Conservation (phyloP, 805 yeast species). For the Komagataella pseudopastoris region DNA sequence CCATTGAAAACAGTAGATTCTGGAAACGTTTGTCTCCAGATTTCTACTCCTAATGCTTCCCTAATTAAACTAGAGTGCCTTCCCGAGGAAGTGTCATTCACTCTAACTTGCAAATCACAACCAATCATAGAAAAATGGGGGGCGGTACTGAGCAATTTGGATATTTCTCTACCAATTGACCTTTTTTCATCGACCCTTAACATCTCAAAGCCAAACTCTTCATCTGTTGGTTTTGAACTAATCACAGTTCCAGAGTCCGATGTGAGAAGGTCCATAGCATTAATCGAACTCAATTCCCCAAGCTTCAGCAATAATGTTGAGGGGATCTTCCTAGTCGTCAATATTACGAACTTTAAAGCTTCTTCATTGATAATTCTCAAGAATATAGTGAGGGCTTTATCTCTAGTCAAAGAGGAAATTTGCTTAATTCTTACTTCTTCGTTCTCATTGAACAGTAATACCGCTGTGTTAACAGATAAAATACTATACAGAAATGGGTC, state of each 20-base stretch:
- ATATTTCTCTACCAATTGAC: neutral
- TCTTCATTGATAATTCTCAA: neutral
- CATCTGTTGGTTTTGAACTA: neutral
- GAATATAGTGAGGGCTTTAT: neutral
- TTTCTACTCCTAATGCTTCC: neutral
- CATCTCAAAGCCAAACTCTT: neutral
- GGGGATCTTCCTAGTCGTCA: neutral
- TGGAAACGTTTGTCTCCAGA: neutral
- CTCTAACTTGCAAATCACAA: neutral
- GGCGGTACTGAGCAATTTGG: neutral
- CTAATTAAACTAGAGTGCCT: neutral
- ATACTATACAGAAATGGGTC: neutral
- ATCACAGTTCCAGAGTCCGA: neutral
- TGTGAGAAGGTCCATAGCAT: neutral
- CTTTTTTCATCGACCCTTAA: neutral
- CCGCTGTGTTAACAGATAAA: neutral
- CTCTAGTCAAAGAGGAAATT: neutral
- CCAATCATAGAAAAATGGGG: neutral
- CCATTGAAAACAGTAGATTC: neutral
- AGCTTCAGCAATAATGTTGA: neutral
- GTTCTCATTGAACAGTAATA: neutral
- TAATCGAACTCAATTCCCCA: neutral
- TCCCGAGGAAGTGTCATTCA: neutral
- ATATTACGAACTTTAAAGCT: neutral
- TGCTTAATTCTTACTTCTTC: neutral